Conservation (phyloP, 73 alveolate genomes). For the Vitrella brassicaformis region DNA sequence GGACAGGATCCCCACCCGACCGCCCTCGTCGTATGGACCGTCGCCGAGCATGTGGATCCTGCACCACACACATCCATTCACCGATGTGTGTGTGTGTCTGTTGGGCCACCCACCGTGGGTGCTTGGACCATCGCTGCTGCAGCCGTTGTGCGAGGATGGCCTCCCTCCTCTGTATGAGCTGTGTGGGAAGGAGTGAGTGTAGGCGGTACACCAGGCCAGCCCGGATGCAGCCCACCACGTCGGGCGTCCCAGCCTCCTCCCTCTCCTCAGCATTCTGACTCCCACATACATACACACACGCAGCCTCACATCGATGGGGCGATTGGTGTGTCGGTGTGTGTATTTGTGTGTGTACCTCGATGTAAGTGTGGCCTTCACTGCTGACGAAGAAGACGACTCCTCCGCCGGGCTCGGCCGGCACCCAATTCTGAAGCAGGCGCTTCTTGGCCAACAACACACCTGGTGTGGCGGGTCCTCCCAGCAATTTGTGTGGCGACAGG, state of each 20-base stretch:
- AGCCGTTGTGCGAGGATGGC: background rate
- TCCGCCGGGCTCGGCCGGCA: conserved; percentile 90
- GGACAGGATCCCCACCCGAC: conserved; percentile 17
- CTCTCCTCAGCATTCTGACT: conserved; percentile 64
- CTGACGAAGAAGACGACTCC: conserved; percentile 86
- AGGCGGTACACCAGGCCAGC: conserved; percentile 20
- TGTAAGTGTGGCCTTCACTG: conserved; percentile 51
- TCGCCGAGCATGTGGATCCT: background rate
- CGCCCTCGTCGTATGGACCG: background rate
- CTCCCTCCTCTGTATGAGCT: conserved; percentile 1
- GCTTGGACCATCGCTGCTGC: background rate
- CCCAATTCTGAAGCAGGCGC: conserved; percentile 43
- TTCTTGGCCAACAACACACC: conserved; percentile 54
- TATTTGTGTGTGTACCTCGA: no score
- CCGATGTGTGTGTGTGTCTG: no score
- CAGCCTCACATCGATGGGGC: no score
- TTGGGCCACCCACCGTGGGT: background rate
- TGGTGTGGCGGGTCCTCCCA: conserved; percentile 49
- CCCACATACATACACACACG: no score
- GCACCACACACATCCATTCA: no score
- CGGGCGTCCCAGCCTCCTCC: conserved; percentile 97
- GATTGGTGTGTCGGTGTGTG: no score
- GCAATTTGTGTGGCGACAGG: conserved; percentile 59
- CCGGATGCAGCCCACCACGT: conserved; percentile 74
- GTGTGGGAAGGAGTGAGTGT: conserved; percentile 19